These are phyloP conservation scores for Coleophoma eucalyptorum DNA, from an alignment of 2,329 filamentous ascomycete genomes.

Conservation along the genomic window DNA sequence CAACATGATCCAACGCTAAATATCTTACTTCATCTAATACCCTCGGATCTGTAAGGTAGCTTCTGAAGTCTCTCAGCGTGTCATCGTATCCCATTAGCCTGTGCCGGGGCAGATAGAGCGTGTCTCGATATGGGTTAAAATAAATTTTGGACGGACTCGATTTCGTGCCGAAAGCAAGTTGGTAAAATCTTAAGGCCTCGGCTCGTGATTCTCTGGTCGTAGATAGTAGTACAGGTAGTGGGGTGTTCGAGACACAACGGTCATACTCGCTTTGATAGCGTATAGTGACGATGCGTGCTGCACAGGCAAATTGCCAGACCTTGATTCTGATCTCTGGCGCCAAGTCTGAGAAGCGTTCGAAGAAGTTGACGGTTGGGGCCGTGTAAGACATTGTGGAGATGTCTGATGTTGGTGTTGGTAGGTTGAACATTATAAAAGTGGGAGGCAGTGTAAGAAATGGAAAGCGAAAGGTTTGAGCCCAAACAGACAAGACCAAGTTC, in stretches of 20 bases:
- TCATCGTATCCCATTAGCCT: conserved; percentile 28
- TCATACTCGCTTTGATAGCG: conserved; percentile 32
- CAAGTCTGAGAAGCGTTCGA: conserved; percentile 20
- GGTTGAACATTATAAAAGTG: too few species aligned
- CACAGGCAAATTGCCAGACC: conserved; percentile 21
- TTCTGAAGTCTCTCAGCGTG: conserved; percentile 35
- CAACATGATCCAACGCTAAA: conserved; percentile 43
- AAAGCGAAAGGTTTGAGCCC: too few species aligned
- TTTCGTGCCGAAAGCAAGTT: conserved; percentile 29
- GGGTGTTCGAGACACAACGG: conserved; percentile 32
- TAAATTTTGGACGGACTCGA: conserved; percentile 18
- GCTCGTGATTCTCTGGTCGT: conserved; percentile 37
- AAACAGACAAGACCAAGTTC: too few species aligned
- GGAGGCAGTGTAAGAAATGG: too few species aligned
- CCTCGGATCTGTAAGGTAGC: conserved; percentile 25
- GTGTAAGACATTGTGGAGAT: conserved; percentile 3
- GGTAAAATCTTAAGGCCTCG: conserved; percentile 35
- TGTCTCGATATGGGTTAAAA: conserved; percentile 24
- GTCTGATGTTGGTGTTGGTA: neutral
- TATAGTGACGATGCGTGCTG: conserved; percentile 18
- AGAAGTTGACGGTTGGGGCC: conserved; percentile 9
- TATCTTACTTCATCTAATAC: conserved; percentile 31
- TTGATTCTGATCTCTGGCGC: conserved; percentile 24
- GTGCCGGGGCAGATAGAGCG: conserved; percentile 28
- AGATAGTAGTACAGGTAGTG: conserved; percentile 36